Evolutionary conservation across 169 alveolate genomes (phyloP).

Genomic region (Ichthyophthirius multifiliis): DNA sequence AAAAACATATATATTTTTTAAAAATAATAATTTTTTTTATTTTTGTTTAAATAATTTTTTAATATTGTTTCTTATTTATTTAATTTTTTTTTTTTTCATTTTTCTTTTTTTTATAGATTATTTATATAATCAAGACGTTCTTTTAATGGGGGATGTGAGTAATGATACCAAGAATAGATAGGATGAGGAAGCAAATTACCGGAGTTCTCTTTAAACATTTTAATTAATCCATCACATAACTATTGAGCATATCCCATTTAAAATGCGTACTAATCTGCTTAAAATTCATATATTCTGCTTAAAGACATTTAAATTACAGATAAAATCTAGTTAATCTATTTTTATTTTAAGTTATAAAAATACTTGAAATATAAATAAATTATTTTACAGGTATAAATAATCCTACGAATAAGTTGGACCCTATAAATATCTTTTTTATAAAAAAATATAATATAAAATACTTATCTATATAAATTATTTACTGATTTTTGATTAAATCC

Average conservation of each 20-base stretch:
- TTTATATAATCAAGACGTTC: neutral
- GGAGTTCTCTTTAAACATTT: constrained; percentile 64
- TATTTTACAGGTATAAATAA: constrained; percentile 30
- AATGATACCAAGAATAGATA: constrained; percentile 85
- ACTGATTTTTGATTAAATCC: constrained; percentile 78
- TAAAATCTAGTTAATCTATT: neutral
- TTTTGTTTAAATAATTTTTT: too few relatives aligned
- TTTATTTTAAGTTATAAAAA: neutral
- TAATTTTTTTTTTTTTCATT: neutral
- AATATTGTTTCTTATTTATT: neutral
- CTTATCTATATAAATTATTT: constrained; percentile 57
- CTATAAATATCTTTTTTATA: constrained; percentile 58
- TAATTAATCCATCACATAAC: constrained; percentile 66
- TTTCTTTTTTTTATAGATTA: neutral
- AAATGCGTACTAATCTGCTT: constrained; percentile 87
- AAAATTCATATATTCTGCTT: constrained; percentile 67
- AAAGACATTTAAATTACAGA: neutral
- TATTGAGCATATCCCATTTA: constrained; percentile 65
- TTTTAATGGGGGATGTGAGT: constrained; percentile 20
- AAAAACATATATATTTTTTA: too few relatives aligned
- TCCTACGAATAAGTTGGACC: constrained; percentile 39
- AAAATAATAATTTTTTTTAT: too few relatives aligned
- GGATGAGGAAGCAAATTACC: constrained; percentile 68
- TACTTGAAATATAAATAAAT: neutral
- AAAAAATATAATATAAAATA: constrained; percentile 49